Evolutionary conservation across 2,329 filamentous ascomycete species (phyloP).

Genomic region (Dactylellina leptospora): DNA sequence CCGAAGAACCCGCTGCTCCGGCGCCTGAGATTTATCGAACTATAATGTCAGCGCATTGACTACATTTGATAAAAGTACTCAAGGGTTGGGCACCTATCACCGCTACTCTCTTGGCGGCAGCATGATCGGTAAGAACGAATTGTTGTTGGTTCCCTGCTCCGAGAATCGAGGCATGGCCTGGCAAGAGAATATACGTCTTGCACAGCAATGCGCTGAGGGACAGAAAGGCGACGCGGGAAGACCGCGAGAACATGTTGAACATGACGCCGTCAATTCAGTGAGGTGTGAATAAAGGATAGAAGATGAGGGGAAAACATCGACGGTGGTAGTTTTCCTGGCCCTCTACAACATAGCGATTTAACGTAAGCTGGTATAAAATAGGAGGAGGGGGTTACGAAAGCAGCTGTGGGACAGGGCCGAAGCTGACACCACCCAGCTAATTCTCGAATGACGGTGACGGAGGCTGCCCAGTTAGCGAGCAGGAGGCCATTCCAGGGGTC

Average conservation of each 20-base stretch:
- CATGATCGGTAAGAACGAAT: conserved; percentile 29
- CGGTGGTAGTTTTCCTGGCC: not conserved
- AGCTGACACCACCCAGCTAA: conserved; percentile 14
- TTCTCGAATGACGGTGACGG: not conserved
- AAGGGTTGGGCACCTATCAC: conserved; percentile 56
- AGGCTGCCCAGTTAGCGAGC: not conserved
- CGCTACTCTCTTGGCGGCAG: conserved; percentile 56
- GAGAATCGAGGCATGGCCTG: conserved; percentile 38
- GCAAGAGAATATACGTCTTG: conserved; percentile 43
- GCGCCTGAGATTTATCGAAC: conserved; percentile 69
- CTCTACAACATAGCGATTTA: too few species aligned
- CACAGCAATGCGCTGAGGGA: conserved; percentile 18
- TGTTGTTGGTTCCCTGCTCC: conserved; percentile 30
- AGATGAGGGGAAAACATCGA: not conserved
- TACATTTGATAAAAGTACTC: conserved; percentile 1
- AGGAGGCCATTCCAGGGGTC: not conserved
- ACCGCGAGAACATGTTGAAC: conserved; percentile 34
- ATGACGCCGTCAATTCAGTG: not conserved
- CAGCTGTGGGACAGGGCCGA: not conserved
- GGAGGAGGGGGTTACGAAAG: not conserved
- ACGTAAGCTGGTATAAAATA: not conserved
- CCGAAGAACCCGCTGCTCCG: conserved; percentile 84
- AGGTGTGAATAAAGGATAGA: not conserved
- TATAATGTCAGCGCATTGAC: not conserved
- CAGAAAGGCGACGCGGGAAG: conserved; percentile 25